phyloP scores from a whole-genome alignment of 106 monocot species.

The Dendrobium huoshanense region DNA sequence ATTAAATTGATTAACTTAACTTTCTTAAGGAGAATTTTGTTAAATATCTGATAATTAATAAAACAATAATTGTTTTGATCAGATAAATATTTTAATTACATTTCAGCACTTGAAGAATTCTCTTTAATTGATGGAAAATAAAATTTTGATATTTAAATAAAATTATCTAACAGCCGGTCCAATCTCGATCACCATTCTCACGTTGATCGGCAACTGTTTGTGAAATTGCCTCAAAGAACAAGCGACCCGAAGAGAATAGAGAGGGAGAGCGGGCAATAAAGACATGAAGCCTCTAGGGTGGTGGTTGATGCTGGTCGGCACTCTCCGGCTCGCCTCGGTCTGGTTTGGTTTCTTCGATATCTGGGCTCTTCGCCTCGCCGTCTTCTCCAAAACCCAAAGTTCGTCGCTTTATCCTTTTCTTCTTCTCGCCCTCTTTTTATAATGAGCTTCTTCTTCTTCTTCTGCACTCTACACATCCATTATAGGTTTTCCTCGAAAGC shows the following conservation, averaged over 20 bases:
- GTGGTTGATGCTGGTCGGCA: conserved; percentile 91
- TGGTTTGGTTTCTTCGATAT: conserved; percentile 99
- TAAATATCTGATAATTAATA: no score
- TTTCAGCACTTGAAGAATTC: no score
- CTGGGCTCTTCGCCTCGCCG: conserved; percentile 89
- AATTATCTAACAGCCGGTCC: no score
- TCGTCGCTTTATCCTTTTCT: conserved; percentile 3
- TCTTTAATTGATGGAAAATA: no score
- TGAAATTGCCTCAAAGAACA: conserved; percentile 20
- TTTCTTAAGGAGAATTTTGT: no score
- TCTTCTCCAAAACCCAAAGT: conserved; percentile 90
- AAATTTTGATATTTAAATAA: no score
- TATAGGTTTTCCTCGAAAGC: not conserved
- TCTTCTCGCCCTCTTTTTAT: not conserved
- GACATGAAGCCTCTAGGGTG: conserved; percentile 59
- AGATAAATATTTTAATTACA: no score
- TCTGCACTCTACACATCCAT: not conserved
- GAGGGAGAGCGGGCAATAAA: conserved; percentile 1
- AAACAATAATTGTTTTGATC: no score
- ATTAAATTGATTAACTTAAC: no score
- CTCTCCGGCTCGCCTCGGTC: conserved; percentile 77
- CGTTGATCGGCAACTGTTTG: conserved; percentile 19
- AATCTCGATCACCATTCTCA: no score
- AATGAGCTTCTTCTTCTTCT: not conserved
- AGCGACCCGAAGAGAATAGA: not conserved